Evolutionary conservation across 495 filamentous ascomycete species (phyloP).

Genomic region (Cercophora scortea): DNA sequence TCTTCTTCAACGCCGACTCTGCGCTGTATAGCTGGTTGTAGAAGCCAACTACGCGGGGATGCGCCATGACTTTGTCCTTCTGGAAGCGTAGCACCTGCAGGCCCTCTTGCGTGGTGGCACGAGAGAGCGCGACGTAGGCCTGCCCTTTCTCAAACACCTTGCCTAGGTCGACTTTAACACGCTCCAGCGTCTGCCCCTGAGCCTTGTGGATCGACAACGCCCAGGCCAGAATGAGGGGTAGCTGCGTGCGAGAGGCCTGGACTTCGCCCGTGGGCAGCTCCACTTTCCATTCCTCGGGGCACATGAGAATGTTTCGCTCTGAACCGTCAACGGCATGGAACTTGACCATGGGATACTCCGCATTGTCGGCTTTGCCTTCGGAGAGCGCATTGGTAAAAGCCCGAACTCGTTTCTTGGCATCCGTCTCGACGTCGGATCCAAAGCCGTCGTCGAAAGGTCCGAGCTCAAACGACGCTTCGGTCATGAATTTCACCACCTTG

Average conservation of each 20-base stretch:
- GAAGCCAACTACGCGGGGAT: conserved; percentile 76
- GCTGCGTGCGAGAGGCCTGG: conserved; percentile 75
- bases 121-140: conserved; percentile 68
- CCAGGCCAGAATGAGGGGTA: conserved; percentile 87
- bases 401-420: conserved; percentile 37
- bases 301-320: conserved; percentile 67
- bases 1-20: conserved; percentile 32
- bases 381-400: conserved; percentile 27
- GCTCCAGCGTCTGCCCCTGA: conserved; percentile 86
- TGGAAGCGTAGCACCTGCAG: conserved; percentile 87
- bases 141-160: conserved; percentile 87
- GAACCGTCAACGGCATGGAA: conserved; percentile 76
- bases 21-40: conserved; percentile 70
- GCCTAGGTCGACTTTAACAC: conserved; percentile 82
- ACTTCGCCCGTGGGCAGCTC: conserved; percentile 93
- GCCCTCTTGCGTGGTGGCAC: conserved; percentile 74
- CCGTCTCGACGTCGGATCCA: conserved; percentile 32
- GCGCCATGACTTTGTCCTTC: conserved; percentile 87
- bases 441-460: conserved; percentile 48
- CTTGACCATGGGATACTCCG: conserved; percentile 71
- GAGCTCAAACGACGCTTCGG: conserved; percentile 65
- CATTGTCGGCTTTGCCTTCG: conserved; percentile 23
- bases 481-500: conserved; percentile 80
- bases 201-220: conserved; percentile 92
- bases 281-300: conserved; percentile 88